These are phyloP conservation scores for Penicillium ochrochloron DNA, from an alignment of 495 filamentous ascomycete genomes.

Conservation along the genomic window DNA sequence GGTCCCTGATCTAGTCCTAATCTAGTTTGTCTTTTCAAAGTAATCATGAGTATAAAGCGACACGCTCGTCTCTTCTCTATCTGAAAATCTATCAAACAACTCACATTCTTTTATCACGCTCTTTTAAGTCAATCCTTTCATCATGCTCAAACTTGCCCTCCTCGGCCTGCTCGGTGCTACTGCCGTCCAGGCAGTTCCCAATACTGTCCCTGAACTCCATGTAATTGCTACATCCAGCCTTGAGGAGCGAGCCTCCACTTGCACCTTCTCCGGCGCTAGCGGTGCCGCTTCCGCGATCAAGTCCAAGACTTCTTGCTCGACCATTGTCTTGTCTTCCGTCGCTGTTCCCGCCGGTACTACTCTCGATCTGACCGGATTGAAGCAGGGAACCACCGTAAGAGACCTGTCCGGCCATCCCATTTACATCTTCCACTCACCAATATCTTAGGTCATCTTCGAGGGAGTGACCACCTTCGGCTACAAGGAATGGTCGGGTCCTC, in stretches of 20 bases:
- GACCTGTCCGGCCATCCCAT: neutral
- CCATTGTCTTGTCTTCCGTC: constrained; percentile 50
- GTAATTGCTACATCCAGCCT: constrained; percentile 8
- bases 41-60: neutral
- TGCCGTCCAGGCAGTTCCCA: constrained; percentile 10
- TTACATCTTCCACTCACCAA: neutral
- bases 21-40: neutral
- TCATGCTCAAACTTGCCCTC: constrained; percentile 16
- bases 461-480: constrained; percentile 58
- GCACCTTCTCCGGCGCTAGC: constrained; percentile 29
- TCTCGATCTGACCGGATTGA: constrained; percentile 53
- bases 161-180: constrained; percentile 16
- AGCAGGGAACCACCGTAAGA: constrained; percentile 46
- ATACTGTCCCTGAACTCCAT: neutral
- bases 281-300: constrained; percentile 41
- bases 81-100: neutral
- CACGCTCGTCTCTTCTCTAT: neutral
- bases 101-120: neutral
- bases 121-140: constrained; percentile 8
- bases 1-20: neutral
- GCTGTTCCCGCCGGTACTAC: constrained; percentile 58
- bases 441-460: constrained; percentile 53
- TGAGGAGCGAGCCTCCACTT: constrained; percentile 23
- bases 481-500: constrained; percentile 56
- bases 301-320: constrained; percentile 54